These are phyloP conservation scores for Phyllostachys edulis DNA, from an alignment of 176 grass and related monocot species.

Conservation along the genomic window DNA sequence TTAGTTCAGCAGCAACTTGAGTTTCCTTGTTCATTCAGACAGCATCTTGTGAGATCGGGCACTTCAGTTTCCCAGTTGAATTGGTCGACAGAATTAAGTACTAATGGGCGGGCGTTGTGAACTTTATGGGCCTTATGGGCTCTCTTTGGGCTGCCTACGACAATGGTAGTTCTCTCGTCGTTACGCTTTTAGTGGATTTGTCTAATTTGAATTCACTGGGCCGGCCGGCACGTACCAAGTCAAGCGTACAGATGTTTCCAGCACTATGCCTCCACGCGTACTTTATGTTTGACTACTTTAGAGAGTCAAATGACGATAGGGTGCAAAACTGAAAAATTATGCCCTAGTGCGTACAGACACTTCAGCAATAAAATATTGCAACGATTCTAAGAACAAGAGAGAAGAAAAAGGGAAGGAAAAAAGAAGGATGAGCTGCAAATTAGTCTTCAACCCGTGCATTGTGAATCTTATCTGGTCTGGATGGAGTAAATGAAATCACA, in stretches of 20 bases:
- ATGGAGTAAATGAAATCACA: background rate
- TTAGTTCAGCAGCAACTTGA: no score
- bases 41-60: no score
- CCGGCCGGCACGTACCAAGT: background rate
- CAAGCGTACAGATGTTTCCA: background rate
- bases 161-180: background rate
- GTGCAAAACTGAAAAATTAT: background rate
- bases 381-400: background rate
- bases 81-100: background rate
- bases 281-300: background rate
- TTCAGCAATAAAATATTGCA: background rate
- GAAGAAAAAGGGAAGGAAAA: background rate
- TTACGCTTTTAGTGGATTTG: background rate
- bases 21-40: no score
- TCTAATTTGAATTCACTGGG: background rate
- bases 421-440: background rate
- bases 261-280: background rate
- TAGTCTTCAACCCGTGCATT: background rate
- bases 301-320: background rate
- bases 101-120: background rate
- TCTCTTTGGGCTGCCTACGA: background rate
- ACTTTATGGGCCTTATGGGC: background rate
- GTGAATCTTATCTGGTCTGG: background rate
- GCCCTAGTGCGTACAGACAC: background rate
- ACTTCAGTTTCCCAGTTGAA: background rate